Base-by-base conservation (phyloP, 2,329 filamentous ascomycete species). In the Aspergillus amoenus region DNA sequence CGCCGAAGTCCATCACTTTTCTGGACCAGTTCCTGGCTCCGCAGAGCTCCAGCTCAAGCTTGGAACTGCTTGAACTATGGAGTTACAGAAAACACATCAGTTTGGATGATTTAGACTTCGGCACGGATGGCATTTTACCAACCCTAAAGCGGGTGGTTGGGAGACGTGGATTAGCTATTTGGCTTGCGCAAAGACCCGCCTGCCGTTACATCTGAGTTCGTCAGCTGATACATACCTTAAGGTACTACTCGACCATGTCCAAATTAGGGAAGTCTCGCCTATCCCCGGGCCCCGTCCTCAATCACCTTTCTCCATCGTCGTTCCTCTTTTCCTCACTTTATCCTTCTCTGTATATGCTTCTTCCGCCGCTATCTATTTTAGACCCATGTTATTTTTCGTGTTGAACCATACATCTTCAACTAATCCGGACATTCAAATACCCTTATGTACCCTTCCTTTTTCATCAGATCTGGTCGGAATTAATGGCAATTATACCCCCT, bases 31-130 rank as follows among this genome's bases (percentile, higher is more conserved):
- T 75, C 59, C 63, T 66, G 2, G 52, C 59, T 2, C 45, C 59
- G 9, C 49, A 56, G 6, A 45, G 52, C 5, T 40, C 46, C 9
- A 22, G 63, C 6, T 60, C 66, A 8, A 60, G 65, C 42, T 63
- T 76, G 18, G 62, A 68, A 45, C 66, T 79, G 21, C 67, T 73
- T 50, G 70, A 72, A 18, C 66, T 81, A 4, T 81, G 76, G 74
- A 74, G 69, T 7, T 79, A 77, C 56, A 66, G 67, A 43, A 71
- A 72, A 42, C 81, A 83, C 62, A 59, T 83, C 46, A 81, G 80
- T 57, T 66, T 82, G 17, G 81, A 83, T 62, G 80, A 82, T 66
- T 64, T 82, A 58, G 80, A 82, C 61, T 77, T 82, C 57, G 78
- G 67, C 11, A 72, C 74, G 13, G 80, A 82, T 44, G 81, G 81